phyloP scores from a whole-genome alignment of 192 early-diverging fungal species.

The Chytriomyces hyalinus region DNA sequence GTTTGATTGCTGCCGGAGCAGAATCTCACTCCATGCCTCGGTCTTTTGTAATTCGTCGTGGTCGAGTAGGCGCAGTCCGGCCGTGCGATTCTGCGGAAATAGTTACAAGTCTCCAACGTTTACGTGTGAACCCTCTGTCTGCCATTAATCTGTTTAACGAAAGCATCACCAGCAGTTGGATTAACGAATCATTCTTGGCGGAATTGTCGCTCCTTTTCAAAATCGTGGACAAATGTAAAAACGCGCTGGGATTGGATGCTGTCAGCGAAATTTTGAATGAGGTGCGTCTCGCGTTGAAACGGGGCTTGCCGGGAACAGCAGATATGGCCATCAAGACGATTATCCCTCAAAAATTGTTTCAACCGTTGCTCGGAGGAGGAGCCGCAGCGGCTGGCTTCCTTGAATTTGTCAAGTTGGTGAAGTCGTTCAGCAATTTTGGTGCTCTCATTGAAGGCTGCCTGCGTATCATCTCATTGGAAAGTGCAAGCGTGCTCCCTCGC shows the following conservation, averaged over 20 bases:
- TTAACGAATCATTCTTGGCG: no score
- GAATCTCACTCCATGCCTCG: background rate
- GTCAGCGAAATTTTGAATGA: background rate
- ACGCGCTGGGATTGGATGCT: background rate
- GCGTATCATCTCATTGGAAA: background rate
- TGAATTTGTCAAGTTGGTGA: constrained; percentile 1
- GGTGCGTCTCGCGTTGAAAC: background rate
- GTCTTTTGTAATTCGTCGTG: background rate
- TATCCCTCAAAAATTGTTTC: background rate
- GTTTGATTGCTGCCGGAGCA: background rate
- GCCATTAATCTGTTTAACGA: no score
- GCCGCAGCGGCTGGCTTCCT: background rate
- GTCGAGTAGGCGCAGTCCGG: background rate
- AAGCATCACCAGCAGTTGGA: no score
- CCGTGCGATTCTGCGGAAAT: background rate
- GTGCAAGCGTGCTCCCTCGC: no score
- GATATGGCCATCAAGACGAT: background rate
- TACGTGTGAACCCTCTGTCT: background rate
- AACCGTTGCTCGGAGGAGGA: background rate
- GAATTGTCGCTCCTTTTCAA: no score
- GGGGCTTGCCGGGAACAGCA: background rate
- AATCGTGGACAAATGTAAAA: no score
- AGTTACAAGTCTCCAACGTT: background rate
- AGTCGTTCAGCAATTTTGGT: constrained; percentile 7
- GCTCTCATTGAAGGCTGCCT: background rate